Conservation (phyloP, 1,139 yeast species). For the Martiniozyma asiatica region DNA sequence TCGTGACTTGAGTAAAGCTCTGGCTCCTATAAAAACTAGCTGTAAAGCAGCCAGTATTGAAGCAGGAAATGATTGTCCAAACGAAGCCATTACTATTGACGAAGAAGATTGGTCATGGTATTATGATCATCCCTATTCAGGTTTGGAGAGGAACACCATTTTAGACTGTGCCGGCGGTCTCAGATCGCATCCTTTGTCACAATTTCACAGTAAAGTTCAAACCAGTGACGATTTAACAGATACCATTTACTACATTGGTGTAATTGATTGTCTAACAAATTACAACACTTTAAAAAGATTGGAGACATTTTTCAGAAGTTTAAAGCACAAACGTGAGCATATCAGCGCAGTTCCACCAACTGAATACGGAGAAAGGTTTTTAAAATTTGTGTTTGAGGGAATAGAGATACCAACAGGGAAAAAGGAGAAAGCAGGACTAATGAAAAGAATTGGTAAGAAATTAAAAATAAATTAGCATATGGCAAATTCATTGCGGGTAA, state of each 20-base stretch:
- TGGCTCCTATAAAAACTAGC: no score
- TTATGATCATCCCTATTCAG: no score
- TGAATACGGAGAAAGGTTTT: slow-evolving; percentile 83
- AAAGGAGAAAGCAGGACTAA: no score
- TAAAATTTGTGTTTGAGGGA: slow-evolving; percentile 45
- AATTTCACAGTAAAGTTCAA: slow-evolving; percentile 53
- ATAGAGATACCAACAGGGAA: slow-evolving; percentile 11
- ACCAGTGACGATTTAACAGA: slow-evolving; percentile 34
- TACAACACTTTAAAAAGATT: slow-evolving; percentile 66
- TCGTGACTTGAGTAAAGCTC: no score
- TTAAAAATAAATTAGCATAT: no score
- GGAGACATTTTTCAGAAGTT: slow-evolving; percentile 78
- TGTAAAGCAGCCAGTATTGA: no score
- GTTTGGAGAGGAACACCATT: slow-evolving; percentile 8
- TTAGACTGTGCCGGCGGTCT: slow-evolving; percentile 56
- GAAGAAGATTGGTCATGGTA: no score
- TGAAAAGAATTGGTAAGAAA: no score
- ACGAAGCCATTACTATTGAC: slow-evolving; percentile 5
- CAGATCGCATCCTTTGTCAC: no score
- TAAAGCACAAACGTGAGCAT: slow-evolving; percentile 55
- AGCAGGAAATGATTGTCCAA: no score
- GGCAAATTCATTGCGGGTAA: no score
- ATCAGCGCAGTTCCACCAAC: slow-evolving; percentile 84
- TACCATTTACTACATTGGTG: slow-evolving; percentile 79
- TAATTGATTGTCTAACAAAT: slow-evolving; percentile 86